Evolutionary conservation across 2,329 filamentous ascomycete species (phyloP).

Genomic region (Diaporthe helianthi): DNA sequence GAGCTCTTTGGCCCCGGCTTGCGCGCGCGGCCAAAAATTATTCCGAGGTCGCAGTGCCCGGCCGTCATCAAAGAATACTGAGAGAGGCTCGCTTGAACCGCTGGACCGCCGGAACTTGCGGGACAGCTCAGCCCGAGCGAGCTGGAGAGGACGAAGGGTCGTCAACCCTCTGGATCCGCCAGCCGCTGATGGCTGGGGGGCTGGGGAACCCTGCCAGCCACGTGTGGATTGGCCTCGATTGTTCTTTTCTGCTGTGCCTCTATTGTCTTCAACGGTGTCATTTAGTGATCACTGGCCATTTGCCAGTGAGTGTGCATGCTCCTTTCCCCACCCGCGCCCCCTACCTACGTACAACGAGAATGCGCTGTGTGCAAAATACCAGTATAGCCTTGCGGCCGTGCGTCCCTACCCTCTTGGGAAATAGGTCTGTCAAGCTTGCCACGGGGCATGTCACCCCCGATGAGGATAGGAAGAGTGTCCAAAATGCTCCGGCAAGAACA

Average conservation of each 20-base stretch:
- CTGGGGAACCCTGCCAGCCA: conserved; percentile 15
- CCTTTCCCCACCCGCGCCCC: too few species aligned
- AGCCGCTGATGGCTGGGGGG: neutral
- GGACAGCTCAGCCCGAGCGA: neutral
- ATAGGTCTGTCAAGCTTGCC: too few species aligned
- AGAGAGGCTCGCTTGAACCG: neutral
- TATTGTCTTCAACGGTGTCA: neutral
- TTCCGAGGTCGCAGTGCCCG: neutral
- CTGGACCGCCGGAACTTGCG: neutral
- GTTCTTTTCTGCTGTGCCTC: neutral
- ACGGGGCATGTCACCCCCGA: too few species aligned
- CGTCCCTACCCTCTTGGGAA: too few species aligned
- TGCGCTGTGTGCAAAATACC: too few species aligned
- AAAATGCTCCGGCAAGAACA: too few species aligned
- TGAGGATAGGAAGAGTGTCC: too few species aligned
- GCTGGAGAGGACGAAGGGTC: neutral
- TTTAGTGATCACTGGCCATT: too few species aligned
- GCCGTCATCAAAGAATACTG: neutral
- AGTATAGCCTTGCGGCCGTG: too few species aligned
- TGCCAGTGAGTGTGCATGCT: too few species aligned
- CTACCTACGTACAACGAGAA: too few species aligned
- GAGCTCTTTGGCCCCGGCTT: neutral
- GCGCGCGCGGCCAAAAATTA: neutral
- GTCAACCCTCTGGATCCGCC: neutral
- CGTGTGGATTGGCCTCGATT: neutral